These are phyloP conservation scores for Alternaria burnsii DNA, from an alignment of 2,329 filamentous ascomycete genomes.

Conservation along the genomic window DNA sequence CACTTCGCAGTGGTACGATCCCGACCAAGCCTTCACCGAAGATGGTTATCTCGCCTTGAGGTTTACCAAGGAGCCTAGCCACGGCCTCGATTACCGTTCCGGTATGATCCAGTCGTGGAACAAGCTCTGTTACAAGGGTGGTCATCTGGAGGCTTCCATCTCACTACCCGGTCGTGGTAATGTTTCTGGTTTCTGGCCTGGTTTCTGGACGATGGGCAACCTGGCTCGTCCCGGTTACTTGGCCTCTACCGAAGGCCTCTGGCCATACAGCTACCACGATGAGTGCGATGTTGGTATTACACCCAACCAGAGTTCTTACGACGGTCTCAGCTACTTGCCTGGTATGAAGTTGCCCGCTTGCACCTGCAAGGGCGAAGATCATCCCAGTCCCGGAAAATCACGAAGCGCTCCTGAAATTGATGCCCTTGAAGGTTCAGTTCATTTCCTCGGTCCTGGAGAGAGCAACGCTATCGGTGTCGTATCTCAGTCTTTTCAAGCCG, in stretches of 20 bases:
- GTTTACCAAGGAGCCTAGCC: conserved; percentile 71
- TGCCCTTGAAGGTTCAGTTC: conserved; percentile 73
- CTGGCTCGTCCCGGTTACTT: conserved; percentile 73
- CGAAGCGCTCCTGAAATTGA: conserved; percentile 76
- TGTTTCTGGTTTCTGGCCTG: conserved; percentile 75
- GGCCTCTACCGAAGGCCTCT: conserved; percentile 75
- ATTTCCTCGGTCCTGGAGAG: conserved; percentile 59
- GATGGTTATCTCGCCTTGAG: conserved; percentile 70
- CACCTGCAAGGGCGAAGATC: conserved; percentile 70
- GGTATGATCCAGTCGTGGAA: conserved; percentile 82
- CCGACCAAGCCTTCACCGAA: conserved; percentile 69
- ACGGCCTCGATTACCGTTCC: conserved; percentile 72
- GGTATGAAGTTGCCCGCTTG: conserved; percentile 76
- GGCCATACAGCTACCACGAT: conserved; percentile 77
- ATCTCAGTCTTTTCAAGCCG: conserved; percentile 72
- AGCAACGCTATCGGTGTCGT: conserved; percentile 66
- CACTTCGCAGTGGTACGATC: conserved; percentile 69
- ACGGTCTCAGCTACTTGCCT: conserved; percentile 72
- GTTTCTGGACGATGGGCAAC: conserved; percentile 80
- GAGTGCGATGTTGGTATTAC: conserved; percentile 75
- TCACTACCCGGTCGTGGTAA: conserved; percentile 74
- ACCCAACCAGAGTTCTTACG: conserved; percentile 72
- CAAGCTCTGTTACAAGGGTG: conserved; percentile 76
- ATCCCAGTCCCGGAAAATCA: conserved; percentile 71
- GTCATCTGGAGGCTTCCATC: conserved; percentile 73